phyloP scores from a whole-genome alignment of 441 rosid genomes.

The Codiaeum variegatum region DNA sequence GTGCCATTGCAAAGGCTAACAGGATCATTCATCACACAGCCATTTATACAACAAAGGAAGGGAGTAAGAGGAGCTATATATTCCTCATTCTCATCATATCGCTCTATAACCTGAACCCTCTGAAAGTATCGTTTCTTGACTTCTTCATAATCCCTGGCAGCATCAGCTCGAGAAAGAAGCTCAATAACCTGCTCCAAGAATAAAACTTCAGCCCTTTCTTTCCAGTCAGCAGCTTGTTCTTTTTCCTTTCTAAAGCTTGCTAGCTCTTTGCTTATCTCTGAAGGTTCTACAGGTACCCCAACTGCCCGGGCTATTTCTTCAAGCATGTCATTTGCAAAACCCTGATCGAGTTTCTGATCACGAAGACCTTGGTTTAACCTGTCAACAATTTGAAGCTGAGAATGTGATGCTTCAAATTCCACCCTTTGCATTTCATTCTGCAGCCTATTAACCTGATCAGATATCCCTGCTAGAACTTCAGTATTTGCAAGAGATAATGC shows the following conservation, averaged over 20 bases:
- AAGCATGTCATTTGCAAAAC: constrained; percentile 59
- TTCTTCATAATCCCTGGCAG: constrained; percentile 55
- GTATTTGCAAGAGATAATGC: constrained; percentile 48
- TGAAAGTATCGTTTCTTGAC: constrained; percentile 45
- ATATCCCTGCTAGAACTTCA: constrained; percentile 49
- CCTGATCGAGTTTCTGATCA: constrained; percentile 58
- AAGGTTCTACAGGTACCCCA: constrained; percentile 68
- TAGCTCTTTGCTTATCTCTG: constrained; percentile 57
- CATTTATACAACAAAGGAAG: constrained; percentile 44
- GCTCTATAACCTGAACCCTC: constrained; percentile 46
- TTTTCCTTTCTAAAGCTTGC: constrained; percentile 57
- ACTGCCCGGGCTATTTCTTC: constrained; percentile 63
- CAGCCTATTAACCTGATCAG: constrained; percentile 53
- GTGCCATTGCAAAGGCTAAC: constrained; percentile 72
- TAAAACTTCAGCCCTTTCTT: constrained; percentile 61
- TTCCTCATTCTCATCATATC: constrained; percentile 42
- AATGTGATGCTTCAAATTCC: constrained; percentile 48
- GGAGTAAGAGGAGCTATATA: constrained; percentile 45
- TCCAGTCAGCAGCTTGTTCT: constrained; percentile 57
- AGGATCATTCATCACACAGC: constrained; percentile 55
- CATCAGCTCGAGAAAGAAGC: constrained; percentile 69
- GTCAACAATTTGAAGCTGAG: constrained; percentile 53
- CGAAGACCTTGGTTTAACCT: constrained; percentile 50
- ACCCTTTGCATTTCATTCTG: constrained; percentile 70
- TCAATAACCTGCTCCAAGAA: constrained; percentile 70